Evolutionary conservation across 805 yeast genomes (phyloP), one percentile per base, ranked within the genome.

Genomic region (Dipodascus albidus): DNA sequence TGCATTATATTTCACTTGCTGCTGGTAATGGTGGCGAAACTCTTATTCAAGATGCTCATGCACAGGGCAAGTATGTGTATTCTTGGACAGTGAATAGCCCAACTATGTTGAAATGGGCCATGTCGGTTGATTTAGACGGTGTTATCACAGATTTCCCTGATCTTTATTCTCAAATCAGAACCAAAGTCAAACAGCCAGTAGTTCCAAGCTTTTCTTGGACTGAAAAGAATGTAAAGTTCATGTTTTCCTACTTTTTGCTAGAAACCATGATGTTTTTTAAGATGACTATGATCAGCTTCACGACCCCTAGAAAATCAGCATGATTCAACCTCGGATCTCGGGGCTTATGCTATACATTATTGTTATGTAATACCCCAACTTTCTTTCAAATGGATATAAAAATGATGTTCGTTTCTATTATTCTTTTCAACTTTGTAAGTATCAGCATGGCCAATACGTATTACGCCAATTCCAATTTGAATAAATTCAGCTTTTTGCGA

Each of bases 401-500:
- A 6, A 27, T n/a, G n/a, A n/a, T n/a, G 33, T 6, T 27, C 33
- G 11, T 27, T 27, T 11, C 33, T 27, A 11, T 11, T 27, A 11
- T 27, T 27, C 11, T 27, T 11, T 27, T 27, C 6, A 6, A 6
- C 33, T 6, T 11, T 27, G 9, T 6, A 27, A 27, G 33, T 11
- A 27, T 11, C 6, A 27, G 9, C 4, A 38, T 38, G 44, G 6
- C 44, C 17, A 14, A 14, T 50, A 66, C 70, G 20, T 71, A 71
- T 56, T 79, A 73, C 59, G 75, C 80, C 21, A 75, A 75, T 15
- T 79, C 73, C 55, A 79, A 77, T 3, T 69, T 85, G 54, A 82
- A 83, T 64, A 67, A 90, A 54, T 78, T 84, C 3, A 77, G 84
- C n/a, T 85, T 82, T 59, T 67, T 83, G 51, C 69, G 91, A 42